Base-by-base conservation (phyloP, 2,329 filamentous ascomycete genomes). In the Phyllosticta citribraziliensis region DNA sequence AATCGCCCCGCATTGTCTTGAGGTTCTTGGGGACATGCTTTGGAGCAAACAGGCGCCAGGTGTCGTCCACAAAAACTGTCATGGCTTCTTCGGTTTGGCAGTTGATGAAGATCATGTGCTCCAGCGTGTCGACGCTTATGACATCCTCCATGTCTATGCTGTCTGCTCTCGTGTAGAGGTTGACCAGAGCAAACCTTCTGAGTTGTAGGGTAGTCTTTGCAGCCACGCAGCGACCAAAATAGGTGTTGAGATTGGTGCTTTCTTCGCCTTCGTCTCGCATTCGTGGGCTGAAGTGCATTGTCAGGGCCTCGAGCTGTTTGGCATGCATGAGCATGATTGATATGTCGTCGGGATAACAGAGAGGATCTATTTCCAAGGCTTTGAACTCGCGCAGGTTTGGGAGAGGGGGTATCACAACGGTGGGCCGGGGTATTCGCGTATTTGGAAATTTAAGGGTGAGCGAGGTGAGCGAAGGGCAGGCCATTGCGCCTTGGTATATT, bases 341-440 rank as follows among this genome's bases (percentile, higher is more conserved):
- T 9, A 86, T 79, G 65, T 86, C 84, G 69, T 87, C 84, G 0
- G 82, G 82, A 66, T 85, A 84, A 71, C 84, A 86, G 10, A 86
- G 74, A 0, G 84, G 84, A 61, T 87, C 84, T 58, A 86, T 83
- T 64, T 86, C 78, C 63, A 80, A 80, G 27, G 84, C 75, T 58
- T 80, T 79, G 40, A 87, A 73, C 4, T 73, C 74, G 35, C 73
- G 74, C 24, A 87, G 73, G 64, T 80, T 82, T 8, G 81, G 79
- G 66, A 87, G 78, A 0, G 82, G 74, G 1, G 84, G 83, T 51
- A 86, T 78, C 4, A 81, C 70, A 47, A 78, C 76, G 5, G 80
- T 81, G 1, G 84, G 84, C 40, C 83, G 78, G 9, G 83, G 83
- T 63, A 81, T 76, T 53, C 84, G 78, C 62, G 74, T 80, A 0